A percentile compares a stretch with the other conserved stretches of the same genome.
Conservation (phyloP, 192 early-diverging fungal genomes). For the Coemansia sp. region DNA sequence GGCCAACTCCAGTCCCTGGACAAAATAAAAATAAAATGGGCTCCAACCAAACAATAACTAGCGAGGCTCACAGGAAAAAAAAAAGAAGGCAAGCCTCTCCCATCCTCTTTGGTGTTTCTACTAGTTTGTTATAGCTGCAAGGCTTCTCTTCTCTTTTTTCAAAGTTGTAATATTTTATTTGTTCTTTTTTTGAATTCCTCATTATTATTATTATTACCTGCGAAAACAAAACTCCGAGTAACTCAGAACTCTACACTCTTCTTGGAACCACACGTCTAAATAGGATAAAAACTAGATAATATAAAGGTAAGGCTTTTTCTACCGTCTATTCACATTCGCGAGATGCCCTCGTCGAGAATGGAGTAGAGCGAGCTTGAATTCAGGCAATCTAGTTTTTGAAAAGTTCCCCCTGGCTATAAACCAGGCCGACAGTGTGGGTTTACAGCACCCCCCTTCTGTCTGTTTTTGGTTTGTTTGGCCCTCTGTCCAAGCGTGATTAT, state of each 20-base stretch:
- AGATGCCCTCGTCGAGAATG: not conserved
- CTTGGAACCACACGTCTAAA: not conserved
- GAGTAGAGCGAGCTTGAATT: not conserved
- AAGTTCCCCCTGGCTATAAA: not conserved
- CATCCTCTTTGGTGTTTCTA: not conserved
- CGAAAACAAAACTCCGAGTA: not conserved
- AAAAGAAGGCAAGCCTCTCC: not conserved
- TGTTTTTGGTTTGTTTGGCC: constrained; percentile 22
- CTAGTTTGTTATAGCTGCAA: not conserved
- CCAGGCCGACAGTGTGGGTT: constrained; percentile 1
- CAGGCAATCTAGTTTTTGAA: not conserved
- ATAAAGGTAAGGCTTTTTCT: not conserved
- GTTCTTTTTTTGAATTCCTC: not conserved
- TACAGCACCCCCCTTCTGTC: not conserved
- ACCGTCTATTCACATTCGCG: not conserved
- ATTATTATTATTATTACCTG: not conserved
- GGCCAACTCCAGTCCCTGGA: not conserved
- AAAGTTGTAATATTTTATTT: not conserved
- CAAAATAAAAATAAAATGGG: not conserved
- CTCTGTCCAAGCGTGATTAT: constrained; percentile 12
- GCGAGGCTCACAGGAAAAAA: not conserved
- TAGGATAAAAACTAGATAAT: not conserved
- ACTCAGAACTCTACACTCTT: not conserved
- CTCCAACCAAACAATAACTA: not conserved
- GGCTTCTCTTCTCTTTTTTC: not conserved